Percentiles rank a stretch among this genome's conserved stretches.
These are phyloP conservation scores for Kingdonia uniflora DNA, from an alignment of 164 flowering plant genomes.

Conservation along the genomic window DNA sequence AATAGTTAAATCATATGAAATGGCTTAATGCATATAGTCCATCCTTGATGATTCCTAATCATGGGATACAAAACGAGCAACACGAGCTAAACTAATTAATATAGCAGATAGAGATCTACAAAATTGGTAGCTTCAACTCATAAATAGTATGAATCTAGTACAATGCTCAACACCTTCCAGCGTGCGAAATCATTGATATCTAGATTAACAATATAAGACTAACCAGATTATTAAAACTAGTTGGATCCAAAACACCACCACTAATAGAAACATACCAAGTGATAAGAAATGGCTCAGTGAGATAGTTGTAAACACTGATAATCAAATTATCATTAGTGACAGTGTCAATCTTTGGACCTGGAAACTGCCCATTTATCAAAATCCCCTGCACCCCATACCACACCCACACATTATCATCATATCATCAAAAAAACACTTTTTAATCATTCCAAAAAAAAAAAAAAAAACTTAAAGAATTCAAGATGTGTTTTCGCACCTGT, in stretches of 20 bases:
- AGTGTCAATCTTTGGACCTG: conserved; percentile 87
- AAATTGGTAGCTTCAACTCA: too few species aligned
- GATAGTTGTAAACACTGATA: conserved; percentile 74
- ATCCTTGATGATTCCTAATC: background rate
- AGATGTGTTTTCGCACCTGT: too few species aligned
- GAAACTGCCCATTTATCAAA: conserved; percentile 96
- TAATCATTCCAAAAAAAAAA: too few species aligned
- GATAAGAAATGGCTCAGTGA: conserved; percentile 84
- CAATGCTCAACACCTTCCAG: too few species aligned
- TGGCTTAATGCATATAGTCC: background rate
- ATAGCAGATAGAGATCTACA: too few species aligned
- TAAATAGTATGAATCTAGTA: too few species aligned
- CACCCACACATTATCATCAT: background rate
- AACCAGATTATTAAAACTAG: background rate
- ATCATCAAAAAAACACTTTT: too few species aligned
- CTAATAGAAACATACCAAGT: conserved; percentile 54
- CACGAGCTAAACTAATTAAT: too few species aligned
- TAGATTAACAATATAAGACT: too few species aligned
- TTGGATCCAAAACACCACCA: background rate
- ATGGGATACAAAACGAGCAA: background rate
- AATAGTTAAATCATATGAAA: background rate
- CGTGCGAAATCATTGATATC: too few species aligned
- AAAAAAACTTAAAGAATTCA: too few species aligned
- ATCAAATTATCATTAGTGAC: conserved; percentile 88
- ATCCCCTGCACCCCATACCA: conserved; percentile 59